Conservation (phyloP, 73 alveolate species). For the Paramecium caudatum region DNA sequence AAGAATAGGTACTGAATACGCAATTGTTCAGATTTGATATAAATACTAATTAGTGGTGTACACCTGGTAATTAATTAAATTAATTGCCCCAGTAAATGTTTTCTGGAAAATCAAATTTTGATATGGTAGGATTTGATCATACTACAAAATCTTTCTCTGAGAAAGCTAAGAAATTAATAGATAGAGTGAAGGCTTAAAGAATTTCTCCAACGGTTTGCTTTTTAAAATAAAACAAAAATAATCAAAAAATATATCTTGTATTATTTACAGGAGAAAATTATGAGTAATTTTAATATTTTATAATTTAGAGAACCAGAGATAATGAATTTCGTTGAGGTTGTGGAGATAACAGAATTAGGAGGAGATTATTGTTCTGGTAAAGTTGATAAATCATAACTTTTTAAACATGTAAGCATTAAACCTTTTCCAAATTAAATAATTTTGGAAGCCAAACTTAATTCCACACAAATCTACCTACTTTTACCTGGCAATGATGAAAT, state of each 20-base stretch:
- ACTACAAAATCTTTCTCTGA: background rate
- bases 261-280: constrained; percentile 7
- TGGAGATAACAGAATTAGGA: background rate
- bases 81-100: no score
- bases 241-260: background rate
- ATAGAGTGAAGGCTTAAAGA: background rate
- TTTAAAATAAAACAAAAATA: background rate
- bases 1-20: background rate
- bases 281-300: background rate
- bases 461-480: background rate
- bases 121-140: background rate
- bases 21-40: background rate
- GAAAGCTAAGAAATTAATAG: background rate
- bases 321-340: background rate
- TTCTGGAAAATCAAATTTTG: background rate
- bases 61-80: background rate
- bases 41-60: no score
- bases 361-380: background rate
- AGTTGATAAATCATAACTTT: background rate
- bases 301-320: background rate
- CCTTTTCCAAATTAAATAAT: constrained; percentile 19
- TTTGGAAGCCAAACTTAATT: background rate
- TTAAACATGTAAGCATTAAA: background rate
- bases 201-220: constrained; percentile 17
- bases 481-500: background rate